Evolutionary conservation across 1,284 basidiomycete species (phyloP).

Genomic region (Sphaerobolus stellatus): DNA sequence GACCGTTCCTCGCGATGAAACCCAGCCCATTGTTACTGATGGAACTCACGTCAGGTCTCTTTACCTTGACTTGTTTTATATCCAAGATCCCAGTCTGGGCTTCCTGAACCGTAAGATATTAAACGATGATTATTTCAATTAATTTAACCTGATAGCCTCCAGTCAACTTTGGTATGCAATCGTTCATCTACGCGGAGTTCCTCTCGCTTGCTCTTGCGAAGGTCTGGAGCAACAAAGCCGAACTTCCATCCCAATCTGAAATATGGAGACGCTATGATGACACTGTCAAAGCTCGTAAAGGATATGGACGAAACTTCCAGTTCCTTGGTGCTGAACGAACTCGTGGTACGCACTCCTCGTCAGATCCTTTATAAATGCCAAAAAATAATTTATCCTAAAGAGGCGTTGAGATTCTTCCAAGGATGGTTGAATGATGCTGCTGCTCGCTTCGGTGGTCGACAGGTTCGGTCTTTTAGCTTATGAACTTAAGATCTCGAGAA

Average conservation of each 20-base stretch:
- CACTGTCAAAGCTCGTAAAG: conserved; percentile 29
- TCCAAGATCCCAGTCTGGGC: conserved; percentile 48
- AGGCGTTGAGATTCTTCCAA: conserved; percentile 28
- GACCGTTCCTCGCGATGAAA: conserved; percentile 17
- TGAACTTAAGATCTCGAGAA: too few species aligned
- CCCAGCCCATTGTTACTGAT: conserved; percentile 42
- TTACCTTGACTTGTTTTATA: conserved; percentile 46
- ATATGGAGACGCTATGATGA: conserved; percentile 33
- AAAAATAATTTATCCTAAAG: conserved; percentile 16
- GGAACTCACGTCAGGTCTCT: conserved; percentile 46
- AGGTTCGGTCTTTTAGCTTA: too few species aligned
- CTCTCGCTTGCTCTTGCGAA: conserved; percentile 36
- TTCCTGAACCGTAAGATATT: conserved; percentile 37
- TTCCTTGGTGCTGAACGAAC: conserved; percentile 30
- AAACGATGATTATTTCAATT: not conserved
- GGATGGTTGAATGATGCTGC: conserved; percentile 37
- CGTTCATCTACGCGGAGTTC: conserved; percentile 40
- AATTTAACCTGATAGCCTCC: not conserved
- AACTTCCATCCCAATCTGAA: conserved; percentile 29
- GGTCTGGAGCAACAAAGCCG: conserved; percentile 36
- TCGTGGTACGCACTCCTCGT: conserved; percentile 20
- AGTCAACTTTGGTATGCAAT: conserved; percentile 42
- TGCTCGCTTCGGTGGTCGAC: conserved; percentile 32
- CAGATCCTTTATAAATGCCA: not conserved
- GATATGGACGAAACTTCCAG: conserved; percentile 37